A percentile compares a stretch with the other conserved stretches of the same genome.
Conservation (phyloP, 768 basidiomycete genomes). For the Exsudoporus frostii region DNA sequence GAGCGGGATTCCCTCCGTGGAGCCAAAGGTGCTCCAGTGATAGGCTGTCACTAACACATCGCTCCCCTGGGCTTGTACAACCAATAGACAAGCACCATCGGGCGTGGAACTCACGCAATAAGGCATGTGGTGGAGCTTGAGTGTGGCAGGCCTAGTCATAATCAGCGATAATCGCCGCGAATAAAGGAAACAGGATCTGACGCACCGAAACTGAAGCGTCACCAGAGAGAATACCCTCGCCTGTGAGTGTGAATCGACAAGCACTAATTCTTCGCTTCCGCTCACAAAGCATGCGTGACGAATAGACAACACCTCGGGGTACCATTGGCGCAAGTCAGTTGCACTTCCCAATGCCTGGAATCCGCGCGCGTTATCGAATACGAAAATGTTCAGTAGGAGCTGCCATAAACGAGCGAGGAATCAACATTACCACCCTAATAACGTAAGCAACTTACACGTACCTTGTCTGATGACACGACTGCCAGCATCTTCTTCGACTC, state of each 20-base stretch:
- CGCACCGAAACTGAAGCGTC: conserved; percentile 52
- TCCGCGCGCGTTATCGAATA: conserved; percentile 43
- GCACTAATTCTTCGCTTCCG: conserved; percentile 50
- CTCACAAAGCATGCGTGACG: conserved; percentile 41
- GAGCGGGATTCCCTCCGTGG: conserved; percentile 41
- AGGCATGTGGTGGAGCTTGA: conserved; percentile 38
- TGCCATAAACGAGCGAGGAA: conserved; percentile 2
- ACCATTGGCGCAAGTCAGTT: conserved; percentile 44
- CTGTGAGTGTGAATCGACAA: conserved; percentile 43
- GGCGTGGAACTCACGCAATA: conserved; percentile 40
- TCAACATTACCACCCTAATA: fast-evolving
- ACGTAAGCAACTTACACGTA: conserved; percentile 2
- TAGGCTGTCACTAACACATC: conserved; percentile 36
- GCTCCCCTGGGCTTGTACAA: conserved; percentile 22
- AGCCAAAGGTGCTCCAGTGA: conserved; percentile 59
- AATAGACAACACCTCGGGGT: conserved; percentile 30
- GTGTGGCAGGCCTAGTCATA: conserved; percentile 41
- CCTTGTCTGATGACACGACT: conserved; percentile 43
- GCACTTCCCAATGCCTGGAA: conserved; percentile 41
- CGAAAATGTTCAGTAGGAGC: conserved; percentile 43
- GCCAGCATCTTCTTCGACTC: conserved; percentile 49
- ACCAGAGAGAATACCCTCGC: conserved; percentile 52
- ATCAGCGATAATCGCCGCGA: neutral
- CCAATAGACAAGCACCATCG: conserved; percentile 52
- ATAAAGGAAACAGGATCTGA: neutral